Percentiles rank a stretch among this genome's conserved stretches.
Conservation (phyloP, 2,329 filamentous ascomycete species). For the Capronia epimyces region DNA sequence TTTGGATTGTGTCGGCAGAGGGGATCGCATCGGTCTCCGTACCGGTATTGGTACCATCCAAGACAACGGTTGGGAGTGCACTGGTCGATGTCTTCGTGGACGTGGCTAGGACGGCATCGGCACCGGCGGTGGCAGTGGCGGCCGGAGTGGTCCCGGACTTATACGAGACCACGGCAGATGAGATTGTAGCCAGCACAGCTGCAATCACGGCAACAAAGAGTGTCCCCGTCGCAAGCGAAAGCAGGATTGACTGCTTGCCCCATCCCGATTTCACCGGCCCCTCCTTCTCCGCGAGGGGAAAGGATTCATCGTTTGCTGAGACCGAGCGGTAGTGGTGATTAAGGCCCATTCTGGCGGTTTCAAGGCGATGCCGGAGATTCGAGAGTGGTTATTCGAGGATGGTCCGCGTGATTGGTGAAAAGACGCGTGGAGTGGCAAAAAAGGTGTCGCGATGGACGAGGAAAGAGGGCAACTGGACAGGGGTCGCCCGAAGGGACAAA, state of each 20-base stretch:
- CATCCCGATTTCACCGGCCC: slow-evolving; percentile 17
- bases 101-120: not conserved
- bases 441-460: not conserved
- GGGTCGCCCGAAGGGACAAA: too few relatives aligned
- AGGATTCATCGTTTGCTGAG: slow-evolving; percentile 20
- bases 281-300: slow-evolving; percentile 16
- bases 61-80: not conserved
- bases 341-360: slow-evolving; percentile 17
- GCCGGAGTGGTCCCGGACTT: slow-evolving; percentile 5
- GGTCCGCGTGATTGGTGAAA: not conserved
- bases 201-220: slow-evolving; percentile 22
- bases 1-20: slow-evolving; percentile 13
- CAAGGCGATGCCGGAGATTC: not conserved
- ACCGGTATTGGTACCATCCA: slow-evolving; percentile 11
- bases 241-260: slow-evolving; percentile 23
- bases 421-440: not conserved
- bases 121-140: slow-evolving; percentile 4
- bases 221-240: slow-evolving; percentile 21
- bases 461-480: too few relatives aligned
- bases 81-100: slow-evolving; percentile 5
- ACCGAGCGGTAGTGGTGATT: slow-evolving; percentile 23
- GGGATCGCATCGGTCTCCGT: slow-evolving; percentile 1
- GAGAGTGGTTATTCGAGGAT: not conserved
- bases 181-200: slow-evolving; percentile 20
- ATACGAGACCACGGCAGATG: slow-evolving; percentile 19